Conservation (phyloP, 1,139 yeast species). For the Pichia sp. region DNA sequence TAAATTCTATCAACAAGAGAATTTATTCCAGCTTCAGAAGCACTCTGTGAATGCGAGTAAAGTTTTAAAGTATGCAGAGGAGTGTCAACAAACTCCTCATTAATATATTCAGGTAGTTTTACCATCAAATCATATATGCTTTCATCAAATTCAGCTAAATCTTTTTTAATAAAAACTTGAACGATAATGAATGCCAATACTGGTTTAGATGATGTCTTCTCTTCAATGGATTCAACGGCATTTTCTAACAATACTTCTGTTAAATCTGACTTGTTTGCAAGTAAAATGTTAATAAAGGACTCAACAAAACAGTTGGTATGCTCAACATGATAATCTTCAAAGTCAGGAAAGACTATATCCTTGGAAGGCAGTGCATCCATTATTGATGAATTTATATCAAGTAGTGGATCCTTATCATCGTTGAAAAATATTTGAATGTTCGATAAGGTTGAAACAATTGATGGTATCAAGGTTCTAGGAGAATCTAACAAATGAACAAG, state of each 20-base stretch:
- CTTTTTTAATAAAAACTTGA: constrained; percentile 24
- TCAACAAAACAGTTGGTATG: constrained; percentile 16
- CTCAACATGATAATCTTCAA: constrained; percentile 8
- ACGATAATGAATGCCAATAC: constrained; percentile 25
- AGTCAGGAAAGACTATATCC: constrained; percentile 12
- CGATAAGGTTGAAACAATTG: constrained; percentile 9
- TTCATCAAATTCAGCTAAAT: constrained; percentile 15
- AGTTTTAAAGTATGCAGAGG: constrained; percentile 26
- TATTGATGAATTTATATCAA: constrained; percentile 20
- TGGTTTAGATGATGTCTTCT: constrained; percentile 20
- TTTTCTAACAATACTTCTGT: constrained; percentile 17
- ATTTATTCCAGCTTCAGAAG: constrained; percentile 2
- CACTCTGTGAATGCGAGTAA: constrained; percentile 15
- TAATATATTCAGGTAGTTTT: constrained; percentile 29
- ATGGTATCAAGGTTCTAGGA: constrained; percentile 12
- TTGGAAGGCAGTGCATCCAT: constrained; percentile 21
- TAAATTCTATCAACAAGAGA: constrained; percentile 31
- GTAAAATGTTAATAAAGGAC: constrained; percentile 20
- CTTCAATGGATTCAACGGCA: constrained; percentile 19
- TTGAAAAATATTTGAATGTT: constrained; percentile 10
- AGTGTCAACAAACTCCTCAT: constrained; percentile 24
- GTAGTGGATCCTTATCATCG: constrained; percentile 18
- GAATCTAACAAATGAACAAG: constrained; percentile 18
- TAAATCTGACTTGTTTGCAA: constrained; percentile 13
- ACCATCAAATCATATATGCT: constrained; percentile 28